These are phyloP conservation scores for Cladosporium halotolerans DNA, from an alignment of 2,329 filamentous ascomycete genomes.

Conservation along the genomic window DNA sequence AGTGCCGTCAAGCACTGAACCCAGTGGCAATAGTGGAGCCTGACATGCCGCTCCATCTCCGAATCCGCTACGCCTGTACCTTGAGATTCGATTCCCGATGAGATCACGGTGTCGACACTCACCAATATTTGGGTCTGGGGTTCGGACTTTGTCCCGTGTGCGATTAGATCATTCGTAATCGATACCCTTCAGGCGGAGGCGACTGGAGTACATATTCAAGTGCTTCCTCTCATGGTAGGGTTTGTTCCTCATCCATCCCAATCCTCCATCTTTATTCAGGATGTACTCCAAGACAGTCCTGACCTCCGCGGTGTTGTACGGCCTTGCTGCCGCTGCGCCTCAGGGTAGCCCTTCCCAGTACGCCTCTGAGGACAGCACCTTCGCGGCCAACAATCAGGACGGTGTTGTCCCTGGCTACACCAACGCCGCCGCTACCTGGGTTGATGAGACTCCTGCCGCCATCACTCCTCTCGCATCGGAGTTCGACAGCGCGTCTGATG, in stretches of 20 bases:
- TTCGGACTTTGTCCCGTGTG: conserved; percentile 6
- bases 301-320: conserved; percentile 31
- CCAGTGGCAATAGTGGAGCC: not conserved
- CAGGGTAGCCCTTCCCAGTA: conserved; percentile 11
- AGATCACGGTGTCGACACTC: conserved; percentile 10
- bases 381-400: conserved; percentile 20
- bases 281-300: conserved; percentile 34
- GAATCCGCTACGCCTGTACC: conserved; percentile 3
- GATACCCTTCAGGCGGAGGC: not conserved
- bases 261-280: conserved; percentile 18
- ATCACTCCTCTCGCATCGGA: conserved; percentile 33
- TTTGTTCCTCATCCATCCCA: conserved; percentile 2
- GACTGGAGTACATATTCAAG: not conserved
- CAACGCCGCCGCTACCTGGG: conserved; percentile 39
- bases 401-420: conserved; percentile 37
- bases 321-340: conserved; percentile 29
- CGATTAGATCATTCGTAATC: conserved; percentile 1
- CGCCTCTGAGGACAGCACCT: not conserved
- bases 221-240: not conserved
- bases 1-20: not conserved
- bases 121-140: conserved; percentile 7
- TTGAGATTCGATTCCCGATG: conserved; percentile 4
- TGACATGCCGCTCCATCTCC: conserved; percentile 4
- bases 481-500: conserved; percentile 40
- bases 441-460: conserved; percentile 28